These are phyloP conservation scores for Cerrena zonata DNA, from an alignment of 1,284 basidiomycete genomes.

Conservation along the genomic window DNA sequence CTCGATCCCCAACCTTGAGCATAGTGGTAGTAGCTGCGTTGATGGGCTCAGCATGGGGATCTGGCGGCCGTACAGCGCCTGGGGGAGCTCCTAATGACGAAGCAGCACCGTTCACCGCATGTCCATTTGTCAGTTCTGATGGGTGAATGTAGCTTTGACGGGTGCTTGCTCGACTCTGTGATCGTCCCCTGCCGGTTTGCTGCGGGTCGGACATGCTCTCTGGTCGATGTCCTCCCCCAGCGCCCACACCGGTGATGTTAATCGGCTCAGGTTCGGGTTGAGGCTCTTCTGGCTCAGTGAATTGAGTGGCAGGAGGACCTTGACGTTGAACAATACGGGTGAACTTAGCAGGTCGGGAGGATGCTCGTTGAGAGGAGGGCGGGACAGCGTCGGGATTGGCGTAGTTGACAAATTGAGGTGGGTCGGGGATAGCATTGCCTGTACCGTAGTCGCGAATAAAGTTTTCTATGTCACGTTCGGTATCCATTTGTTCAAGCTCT, in stretches of 20 bases:
- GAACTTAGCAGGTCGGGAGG: slow-evolving; percentile 55
- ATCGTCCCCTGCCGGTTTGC: slow-evolving; percentile 25
- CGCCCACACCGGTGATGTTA: slow-evolving; percentile 66
- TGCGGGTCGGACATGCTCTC: slow-evolving; percentile 16
- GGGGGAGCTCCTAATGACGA: slow-evolving; percentile 9
- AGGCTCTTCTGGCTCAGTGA: too few species aligned
- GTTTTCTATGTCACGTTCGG: slow-evolving; percentile 76
- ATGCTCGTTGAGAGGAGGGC: slow-evolving; percentile 47
- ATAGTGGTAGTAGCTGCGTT: slow-evolving; percentile 51
- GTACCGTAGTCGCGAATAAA: slow-evolving; percentile 84
- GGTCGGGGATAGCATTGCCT: slow-evolving; percentile 77
- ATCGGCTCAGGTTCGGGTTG: slow-evolving; percentile 40
- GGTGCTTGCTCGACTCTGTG: slow-evolving; percentile 30
- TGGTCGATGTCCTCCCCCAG: slow-evolving; percentile 29
- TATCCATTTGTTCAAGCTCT: slow-evolving; percentile 77
- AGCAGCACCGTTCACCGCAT: slow-evolving; percentile 22
- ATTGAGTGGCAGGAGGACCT: slow-evolving; percentile 26
- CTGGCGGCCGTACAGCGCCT: slow-evolving; percentile 28
- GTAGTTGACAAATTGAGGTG: slow-evolving; percentile 78
- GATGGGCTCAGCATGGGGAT: slow-evolving; percentile 50
- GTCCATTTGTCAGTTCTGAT: slow-evolving; percentile 5
- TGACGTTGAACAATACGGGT: slow-evolving; percentile 50
- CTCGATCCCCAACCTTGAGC: slow-evolving; percentile 61
- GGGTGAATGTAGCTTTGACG: slow-evolving; percentile 14
- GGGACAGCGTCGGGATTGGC: slow-evolving; percentile 58